Percentiles rank a stretch among this genome's conserved stretches.
phyloP scores from a whole-genome alignment of 345 rosid species.

The Hibiscus mutabilis region DNA sequence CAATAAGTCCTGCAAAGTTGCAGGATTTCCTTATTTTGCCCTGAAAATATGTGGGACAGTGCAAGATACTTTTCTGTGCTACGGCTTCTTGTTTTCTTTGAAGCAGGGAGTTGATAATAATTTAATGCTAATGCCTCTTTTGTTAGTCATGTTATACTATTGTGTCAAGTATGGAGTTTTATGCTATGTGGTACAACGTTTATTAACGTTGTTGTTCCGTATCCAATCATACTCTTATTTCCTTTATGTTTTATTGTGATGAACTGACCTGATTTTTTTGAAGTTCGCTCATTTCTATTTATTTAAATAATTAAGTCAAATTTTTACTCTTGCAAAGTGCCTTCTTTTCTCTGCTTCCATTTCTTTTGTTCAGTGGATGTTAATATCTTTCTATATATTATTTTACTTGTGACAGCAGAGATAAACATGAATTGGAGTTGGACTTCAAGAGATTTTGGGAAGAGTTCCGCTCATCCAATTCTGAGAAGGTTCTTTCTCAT shows the following conservation, averaged over 20 bases:
- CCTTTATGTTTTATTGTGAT: neutral
- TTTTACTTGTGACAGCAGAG: conserved; percentile 37
- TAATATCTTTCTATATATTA: neutral
- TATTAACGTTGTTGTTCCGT: neutral
- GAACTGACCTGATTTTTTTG: neutral
- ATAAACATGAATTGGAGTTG: conserved; percentile 84
- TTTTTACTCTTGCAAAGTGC: neutral
- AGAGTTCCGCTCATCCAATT: conserved; percentile 95
- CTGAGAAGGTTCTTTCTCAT: conserved; percentile 58
- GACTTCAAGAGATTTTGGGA: conserved; percentile 99
- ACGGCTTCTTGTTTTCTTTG: neutral
- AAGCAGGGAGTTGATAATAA: neutral
- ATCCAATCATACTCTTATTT: neutral
- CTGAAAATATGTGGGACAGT: neutral
- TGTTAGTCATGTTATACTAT: neutral
- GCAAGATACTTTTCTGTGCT: neutral
- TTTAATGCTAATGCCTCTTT: neutral
- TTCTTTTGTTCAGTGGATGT: neutral
- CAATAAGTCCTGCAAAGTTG: neutral
- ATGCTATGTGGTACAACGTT: neutral
- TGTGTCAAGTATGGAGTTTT: neutral
- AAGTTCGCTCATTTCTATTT: neutral
- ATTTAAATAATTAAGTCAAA: neutral
- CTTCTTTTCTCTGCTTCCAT: neutral
- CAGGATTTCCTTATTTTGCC: neutral